A percentile compares a stretch with the other conserved stretches of the same genome.
Conservation (phyloP, 805 yeast species). For the Candida qinlingensis region DNA sequence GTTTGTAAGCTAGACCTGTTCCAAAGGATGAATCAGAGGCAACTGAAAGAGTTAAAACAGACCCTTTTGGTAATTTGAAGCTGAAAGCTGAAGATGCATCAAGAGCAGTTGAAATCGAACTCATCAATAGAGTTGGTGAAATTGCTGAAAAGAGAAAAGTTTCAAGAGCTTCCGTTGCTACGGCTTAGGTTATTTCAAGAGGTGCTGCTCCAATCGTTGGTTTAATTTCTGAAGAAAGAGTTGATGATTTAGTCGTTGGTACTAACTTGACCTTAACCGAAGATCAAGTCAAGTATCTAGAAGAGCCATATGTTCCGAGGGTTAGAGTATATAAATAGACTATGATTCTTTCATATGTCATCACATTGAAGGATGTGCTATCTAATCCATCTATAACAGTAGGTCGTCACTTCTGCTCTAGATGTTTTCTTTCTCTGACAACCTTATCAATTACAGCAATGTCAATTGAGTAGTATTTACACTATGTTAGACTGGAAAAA, state of each 20-base stretch:
- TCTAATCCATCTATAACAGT: no score
- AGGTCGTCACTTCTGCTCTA: no score
- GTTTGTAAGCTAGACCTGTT: constrained; percentile 46
- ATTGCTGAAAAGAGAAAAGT: constrained; percentile 35
- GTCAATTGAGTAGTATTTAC: no score
- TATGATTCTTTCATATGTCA: no score
- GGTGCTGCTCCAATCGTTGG: constrained; percentile 54
- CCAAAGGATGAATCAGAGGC: neutral
- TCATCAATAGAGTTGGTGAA: constrained; percentile 45
- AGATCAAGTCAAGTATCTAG: constrained; percentile 11
- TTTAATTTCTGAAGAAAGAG: constrained; percentile 38
- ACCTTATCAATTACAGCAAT: no score
- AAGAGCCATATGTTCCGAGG: constrained; percentile 14
- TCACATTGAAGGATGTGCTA: no score
- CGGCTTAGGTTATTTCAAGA: constrained; percentile 47
- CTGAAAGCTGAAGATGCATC: neutral
- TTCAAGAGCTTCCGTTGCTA: constrained; percentile 48
- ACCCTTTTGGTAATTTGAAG: neutral
- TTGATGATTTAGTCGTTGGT: constrained; percentile 46
- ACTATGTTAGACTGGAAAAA: no score
- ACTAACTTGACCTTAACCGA: constrained; percentile 6
- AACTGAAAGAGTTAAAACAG: neutral
- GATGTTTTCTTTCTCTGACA: no score
- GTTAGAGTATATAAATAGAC: neutral
- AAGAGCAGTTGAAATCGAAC: constrained; percentile 23